Evolutionary conservation across 2,329 filamentous ascomycete genomes (phyloP), one percentile per base, ranked within the genome.

Genomic region (Helotiales sp.): DNA sequence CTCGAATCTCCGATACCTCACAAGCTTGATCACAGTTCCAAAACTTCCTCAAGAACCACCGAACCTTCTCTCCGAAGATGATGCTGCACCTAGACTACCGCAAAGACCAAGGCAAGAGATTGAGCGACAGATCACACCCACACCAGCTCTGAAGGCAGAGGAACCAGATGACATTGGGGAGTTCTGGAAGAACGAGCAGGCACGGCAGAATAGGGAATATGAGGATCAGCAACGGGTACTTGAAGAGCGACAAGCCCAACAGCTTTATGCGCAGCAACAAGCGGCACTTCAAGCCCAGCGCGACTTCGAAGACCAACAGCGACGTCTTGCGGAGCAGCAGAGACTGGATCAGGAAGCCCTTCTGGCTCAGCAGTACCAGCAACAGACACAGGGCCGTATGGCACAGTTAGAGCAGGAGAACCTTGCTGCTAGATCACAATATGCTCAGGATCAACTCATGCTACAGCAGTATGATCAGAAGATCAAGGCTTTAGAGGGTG

Each of bases 251-350:
- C 95, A 94, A 82, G 90, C 94, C 72, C 88, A 92, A 11, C 89
- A 93, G 70, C 87, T 96, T 62, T 85, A 89, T 63, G 89, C 91
- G 61, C 95, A 99, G 77, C 89, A 97, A 75, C 86, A 95, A 75
- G 89, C 91, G 1, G 89, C 93, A 72, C 82, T 94, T 72, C 92
- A 96, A 77, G 93, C 94, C 0, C 95, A 98, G 79, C 87, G 89
- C 43, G 93, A 97, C n/a, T 99, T 98, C 74, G 96, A 98, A 76
- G 93, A 97, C 76, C 95, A 98, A 78, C 96, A 98, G 78, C 87
- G 94, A 66, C 83, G 88, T 62, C 86, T 98, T 73, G 89, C 91
- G 30, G 95, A 99, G 77, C 94, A 98, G 78, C 93, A 97, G 78
- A 88, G 92, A 69, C 82, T 94, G 68, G 94, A 97, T 63, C 94